Evolutionary conservation across 176 grass and related monocot genomes (phyloP).

Genomic region (Triticum dicoccoides): DNA sequence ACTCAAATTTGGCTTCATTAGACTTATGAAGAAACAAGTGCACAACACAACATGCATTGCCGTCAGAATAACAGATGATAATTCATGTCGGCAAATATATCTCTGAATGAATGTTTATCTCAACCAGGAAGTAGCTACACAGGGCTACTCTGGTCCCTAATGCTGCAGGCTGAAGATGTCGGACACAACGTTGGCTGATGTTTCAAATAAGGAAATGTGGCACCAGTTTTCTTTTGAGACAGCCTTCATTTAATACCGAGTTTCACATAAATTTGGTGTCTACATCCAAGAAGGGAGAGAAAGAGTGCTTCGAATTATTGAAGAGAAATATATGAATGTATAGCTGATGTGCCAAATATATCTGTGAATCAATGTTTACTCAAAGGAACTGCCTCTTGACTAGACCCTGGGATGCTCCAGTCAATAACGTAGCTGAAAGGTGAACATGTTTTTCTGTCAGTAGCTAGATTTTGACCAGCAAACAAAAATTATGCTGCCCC

Average conservation of each 20-base stretch:
- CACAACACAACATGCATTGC: not conserved
- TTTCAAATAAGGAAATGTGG: not conserved
- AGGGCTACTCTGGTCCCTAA: not conserved
- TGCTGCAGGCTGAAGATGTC: not conserved
- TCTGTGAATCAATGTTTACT: not conserved
- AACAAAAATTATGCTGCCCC: too few species aligned
- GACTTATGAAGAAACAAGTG: not conserved
- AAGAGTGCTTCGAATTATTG: not conserved
- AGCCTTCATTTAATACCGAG: not conserved
- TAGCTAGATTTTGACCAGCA: too few species aligned
- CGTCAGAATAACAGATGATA: not conserved
- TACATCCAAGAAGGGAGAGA: not conserved
- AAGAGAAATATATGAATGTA: not conserved
- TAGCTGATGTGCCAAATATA: not conserved
- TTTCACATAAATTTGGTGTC: not conserved
- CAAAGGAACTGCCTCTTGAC: not conserved
- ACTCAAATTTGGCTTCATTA: not conserved
- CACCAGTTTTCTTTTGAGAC: not conserved
- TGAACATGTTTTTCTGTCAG: not conserved
- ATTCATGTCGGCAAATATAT: not conserved
- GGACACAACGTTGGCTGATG: not conserved
- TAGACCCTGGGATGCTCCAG: not conserved
- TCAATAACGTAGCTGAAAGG: not conserved
- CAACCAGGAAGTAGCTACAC: not conserved
- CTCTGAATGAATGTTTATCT: not conserved